A percentile compares a stretch with the other conserved stretches of the same genome.
Evolutionary conservation across 768 basidiomycete species (phyloP).

Genomic region (Tylopilus vinaceipallidus): DNA sequence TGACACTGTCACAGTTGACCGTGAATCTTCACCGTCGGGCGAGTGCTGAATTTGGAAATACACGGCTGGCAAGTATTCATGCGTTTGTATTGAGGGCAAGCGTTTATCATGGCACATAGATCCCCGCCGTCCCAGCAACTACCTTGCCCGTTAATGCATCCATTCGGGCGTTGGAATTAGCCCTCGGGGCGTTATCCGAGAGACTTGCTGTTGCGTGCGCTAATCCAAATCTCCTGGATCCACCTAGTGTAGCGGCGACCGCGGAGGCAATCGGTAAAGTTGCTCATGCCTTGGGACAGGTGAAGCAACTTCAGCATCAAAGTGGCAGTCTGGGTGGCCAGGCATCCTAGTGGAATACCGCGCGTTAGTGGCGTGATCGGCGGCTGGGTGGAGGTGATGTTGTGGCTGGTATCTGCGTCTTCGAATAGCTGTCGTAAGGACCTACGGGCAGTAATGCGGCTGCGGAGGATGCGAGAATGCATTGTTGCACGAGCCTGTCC

Average conservation of each 20-base stretch:
- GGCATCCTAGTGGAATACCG: slow-evolving; percentile 12
- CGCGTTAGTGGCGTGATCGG: slow-evolving; percentile 12
- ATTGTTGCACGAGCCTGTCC: no score
- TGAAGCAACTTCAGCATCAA: slow-evolving; percentile 55
- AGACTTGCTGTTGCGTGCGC: slow-evolving; percentile 47
- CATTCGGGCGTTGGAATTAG: slow-evolving; percentile 48
- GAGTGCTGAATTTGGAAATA: slow-evolving; percentile 14
- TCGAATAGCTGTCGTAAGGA: not conserved
- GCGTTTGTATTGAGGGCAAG: not conserved
- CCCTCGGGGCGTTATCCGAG: slow-evolving; percentile 50
- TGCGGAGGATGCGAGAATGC: no score
- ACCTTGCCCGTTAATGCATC: slow-evolving; percentile 29
- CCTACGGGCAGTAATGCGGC: no score
- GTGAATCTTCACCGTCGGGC: slow-evolving; percentile 16
- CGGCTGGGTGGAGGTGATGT: slow-evolving; percentile 1
- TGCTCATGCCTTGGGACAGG: slow-evolving; percentile 56
- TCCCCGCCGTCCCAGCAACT: slow-evolving; percentile 12
- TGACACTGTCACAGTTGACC: slow-evolving; percentile 20
- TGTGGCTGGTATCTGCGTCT: not conserved
- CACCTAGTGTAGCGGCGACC: slow-evolving; percentile 47
- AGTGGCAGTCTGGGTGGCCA: slow-evolving; percentile 6
- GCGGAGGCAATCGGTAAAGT: slow-evolving; percentile 74
- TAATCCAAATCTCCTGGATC: slow-evolving; percentile 41
- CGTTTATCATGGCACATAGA: slow-evolving; percentile 15
- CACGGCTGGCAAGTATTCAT: slow-evolving; percentile 16